Conservation (phyloP, 1,284 basidiomycete genomes). For the Sphaerobolus stellatus region DNA sequence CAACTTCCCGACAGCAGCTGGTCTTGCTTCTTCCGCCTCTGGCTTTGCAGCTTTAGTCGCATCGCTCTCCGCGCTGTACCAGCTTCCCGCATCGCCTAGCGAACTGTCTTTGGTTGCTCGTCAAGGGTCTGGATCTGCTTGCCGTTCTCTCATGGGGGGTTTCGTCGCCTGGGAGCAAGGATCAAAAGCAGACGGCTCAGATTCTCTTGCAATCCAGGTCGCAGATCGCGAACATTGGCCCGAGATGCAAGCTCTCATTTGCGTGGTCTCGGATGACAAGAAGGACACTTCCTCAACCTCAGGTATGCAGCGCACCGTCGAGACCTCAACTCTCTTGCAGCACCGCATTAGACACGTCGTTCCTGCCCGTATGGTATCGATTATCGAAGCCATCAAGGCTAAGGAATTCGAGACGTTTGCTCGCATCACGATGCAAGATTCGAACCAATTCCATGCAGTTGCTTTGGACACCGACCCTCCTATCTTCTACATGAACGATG, state of each 20-base stretch:
- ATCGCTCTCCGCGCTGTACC: slow-evolving; percentile 86
- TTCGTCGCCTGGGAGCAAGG: slow-evolving; percentile 97
- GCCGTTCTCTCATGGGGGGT: slow-evolving; percentile 95
- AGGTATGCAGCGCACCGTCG: slow-evolving; percentile 97
- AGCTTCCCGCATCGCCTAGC: slow-evolving; percentile 62
- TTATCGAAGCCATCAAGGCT: slow-evolving; percentile 75
- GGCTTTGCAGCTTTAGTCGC: slow-evolving; percentile 95
- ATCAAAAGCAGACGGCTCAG: slow-evolving; percentile 64
- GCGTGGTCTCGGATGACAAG: slow-evolving; percentile 95
- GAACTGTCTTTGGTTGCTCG: slow-evolving; percentile 91
- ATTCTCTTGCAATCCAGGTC: slow-evolving; percentile 88
- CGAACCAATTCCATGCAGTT: slow-evolving; percentile 98
- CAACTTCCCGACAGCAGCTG: slow-evolving; percentile 99
- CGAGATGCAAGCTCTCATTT: slow-evolving; percentile 95
- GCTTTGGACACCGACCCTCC: slow-evolving; percentile 96
- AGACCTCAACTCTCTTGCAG: slow-evolving; percentile 86
- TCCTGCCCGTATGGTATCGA: slow-evolving; percentile 82
- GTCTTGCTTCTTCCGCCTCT: slow-evolving; percentile 95
- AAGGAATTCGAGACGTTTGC: slow-evolving; percentile 91
- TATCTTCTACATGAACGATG: slow-evolving; percentile 99
- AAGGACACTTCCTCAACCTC: slow-evolving; percentile 94
- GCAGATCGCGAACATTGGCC: slow-evolving; percentile 91
- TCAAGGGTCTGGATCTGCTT: slow-evolving; percentile 96
- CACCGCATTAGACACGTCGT: slow-evolving; percentile 89
- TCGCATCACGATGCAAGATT: slow-evolving; percentile 92